These are phyloP conservation scores for Jatropha podagrica DNA, from an alignment of 441 rosid genomes.

Conservation along the genomic window DNA sequence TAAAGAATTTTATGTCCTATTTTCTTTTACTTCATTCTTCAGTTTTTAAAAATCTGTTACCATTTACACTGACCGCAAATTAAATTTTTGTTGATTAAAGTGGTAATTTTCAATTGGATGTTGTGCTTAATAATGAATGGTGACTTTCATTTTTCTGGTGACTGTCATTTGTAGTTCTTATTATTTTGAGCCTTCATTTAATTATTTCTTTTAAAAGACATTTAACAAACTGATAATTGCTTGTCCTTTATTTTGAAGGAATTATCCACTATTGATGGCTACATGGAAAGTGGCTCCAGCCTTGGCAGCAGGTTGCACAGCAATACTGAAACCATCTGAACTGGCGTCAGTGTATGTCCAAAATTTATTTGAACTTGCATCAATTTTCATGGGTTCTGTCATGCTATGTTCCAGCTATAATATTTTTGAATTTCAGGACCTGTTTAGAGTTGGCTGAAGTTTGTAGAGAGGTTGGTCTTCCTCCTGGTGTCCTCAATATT, in stretches of 20 bases:
- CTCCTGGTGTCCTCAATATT: slow-evolving; percentile 92
- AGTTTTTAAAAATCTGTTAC: neutral
- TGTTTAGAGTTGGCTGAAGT: slow-evolving; percentile 97
- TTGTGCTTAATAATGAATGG: neutral
- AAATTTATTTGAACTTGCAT: slow-evolving; percentile 17
- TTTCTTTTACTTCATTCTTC: neutral
- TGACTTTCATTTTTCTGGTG: neutral
- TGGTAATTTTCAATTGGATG: neutral
- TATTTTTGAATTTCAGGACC: slow-evolving; percentile 58
- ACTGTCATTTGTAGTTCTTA: neutral
- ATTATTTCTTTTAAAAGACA: neutral
- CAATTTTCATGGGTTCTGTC: slow-evolving; percentile 20
- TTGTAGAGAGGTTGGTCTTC: slow-evolving; percentile 91
- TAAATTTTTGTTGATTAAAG: slow-evolving; percentile 4
- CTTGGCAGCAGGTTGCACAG: slow-evolving; percentile 96
- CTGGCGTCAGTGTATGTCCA: slow-evolving; percentile 75
- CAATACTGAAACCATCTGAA: slow-evolving; percentile 95
- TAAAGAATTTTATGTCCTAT: neutral
- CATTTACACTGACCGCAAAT: neutral
- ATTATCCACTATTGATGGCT: slow-evolving; percentile 94
- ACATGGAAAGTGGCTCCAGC: slow-evolving; percentile 99
- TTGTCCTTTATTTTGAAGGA: slow-evolving; percentile 56
- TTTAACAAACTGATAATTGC: slow-evolving; percentile 17
- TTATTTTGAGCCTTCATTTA: neutral
- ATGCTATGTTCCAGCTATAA: slow-evolving; percentile 7